These are phyloP conservation scores for Cubamyces lactineus DNA, from an alignment of 768 basidiomycete genomes.

Conservation along the genomic window DNA sequence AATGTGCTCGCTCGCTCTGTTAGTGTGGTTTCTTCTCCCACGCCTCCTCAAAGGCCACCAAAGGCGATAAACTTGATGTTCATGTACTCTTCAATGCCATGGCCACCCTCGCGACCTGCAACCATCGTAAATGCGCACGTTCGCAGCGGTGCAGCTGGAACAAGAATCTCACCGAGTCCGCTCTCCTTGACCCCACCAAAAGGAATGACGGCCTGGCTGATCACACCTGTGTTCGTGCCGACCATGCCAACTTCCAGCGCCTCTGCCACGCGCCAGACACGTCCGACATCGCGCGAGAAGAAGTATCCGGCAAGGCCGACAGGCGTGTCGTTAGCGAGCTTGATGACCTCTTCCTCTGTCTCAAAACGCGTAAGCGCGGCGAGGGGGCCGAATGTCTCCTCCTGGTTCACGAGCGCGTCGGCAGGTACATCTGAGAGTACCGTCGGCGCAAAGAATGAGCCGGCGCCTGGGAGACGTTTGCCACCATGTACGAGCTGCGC, in stretches of 20 bases:
- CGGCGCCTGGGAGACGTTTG: constrained; percentile 57
- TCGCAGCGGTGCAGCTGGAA: neutral
- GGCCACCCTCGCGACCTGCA: constrained; percentile 79
- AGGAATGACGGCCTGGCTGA: constrained; percentile 80
- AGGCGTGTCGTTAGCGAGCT: constrained; percentile 79
- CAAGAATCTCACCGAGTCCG: constrained; percentile 55
- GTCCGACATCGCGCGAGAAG: constrained; percentile 82
- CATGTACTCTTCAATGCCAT: constrained; percentile 91
- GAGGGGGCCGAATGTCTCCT: constrained; percentile 96
- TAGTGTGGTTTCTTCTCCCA: neutral
- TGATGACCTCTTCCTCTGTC: constrained; percentile 91
- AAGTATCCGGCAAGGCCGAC: constrained; percentile 95
- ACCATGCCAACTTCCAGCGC: constrained; percentile 94
- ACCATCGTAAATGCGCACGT: constrained; percentile 40
- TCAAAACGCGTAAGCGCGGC: constrained; percentile 88
- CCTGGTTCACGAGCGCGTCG: constrained; percentile 64
- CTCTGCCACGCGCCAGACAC: constrained; percentile 95
- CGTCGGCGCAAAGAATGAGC: constrained; percentile 84
- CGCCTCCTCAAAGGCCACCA: constrained; percentile 41
- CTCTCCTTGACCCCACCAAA: constrained; percentile 94
- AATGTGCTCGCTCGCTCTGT: too few relatives aligned
- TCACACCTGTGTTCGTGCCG: constrained; percentile 77
- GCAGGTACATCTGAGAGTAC: constrained; percentile 83
- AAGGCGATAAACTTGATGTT: constrained; percentile 81
- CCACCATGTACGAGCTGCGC: constrained; percentile 93